Conservation (phyloP, 2,329 filamentous ascomycete species). For the Aspergillus sp. region DNA sequence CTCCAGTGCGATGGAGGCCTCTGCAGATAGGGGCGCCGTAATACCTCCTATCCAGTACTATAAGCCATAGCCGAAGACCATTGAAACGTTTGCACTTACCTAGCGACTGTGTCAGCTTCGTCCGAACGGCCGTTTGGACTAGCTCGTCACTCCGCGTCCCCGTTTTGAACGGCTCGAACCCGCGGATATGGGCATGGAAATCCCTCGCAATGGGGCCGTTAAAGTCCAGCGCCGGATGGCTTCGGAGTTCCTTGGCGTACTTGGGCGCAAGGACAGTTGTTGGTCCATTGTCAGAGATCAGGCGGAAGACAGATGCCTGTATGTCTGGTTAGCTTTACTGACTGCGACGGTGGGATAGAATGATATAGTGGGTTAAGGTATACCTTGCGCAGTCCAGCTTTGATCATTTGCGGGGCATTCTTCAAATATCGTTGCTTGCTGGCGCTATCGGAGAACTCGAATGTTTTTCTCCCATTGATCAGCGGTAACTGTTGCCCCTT, state of each 20-base stretch:
- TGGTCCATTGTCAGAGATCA: no score
- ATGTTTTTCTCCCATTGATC: not conserved
- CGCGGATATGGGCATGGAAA: slow-evolving; percentile 18
- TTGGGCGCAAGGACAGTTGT: slow-evolving; percentile 15
- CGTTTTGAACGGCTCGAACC: slow-evolving; percentile 22
- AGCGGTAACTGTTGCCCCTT: not conserved
- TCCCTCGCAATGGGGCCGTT: slow-evolving; percentile 11
- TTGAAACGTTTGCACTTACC: slow-evolving; percentile 6
- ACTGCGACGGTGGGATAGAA: rapidly evolving
- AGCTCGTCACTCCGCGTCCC: slow-evolving; percentile 11
- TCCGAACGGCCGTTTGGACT: slow-evolving; percentile 20
- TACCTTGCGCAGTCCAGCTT: not conserved
- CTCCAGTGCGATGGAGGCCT: slow-evolving; percentile 1
- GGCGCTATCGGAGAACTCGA: not conserved
- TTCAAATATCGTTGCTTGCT: not conserved
- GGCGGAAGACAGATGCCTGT: no score
- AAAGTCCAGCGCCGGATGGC: slow-evolving; percentile 18
- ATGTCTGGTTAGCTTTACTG: no score
- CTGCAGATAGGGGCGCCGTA: slow-evolving; percentile 1
- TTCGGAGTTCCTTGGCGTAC: slow-evolving; percentile 25
- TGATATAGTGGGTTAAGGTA: no score
- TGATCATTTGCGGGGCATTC: not conserved
- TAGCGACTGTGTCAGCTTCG: slow-evolving; percentile 22
- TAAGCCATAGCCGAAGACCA: not conserved
- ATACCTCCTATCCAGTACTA: no score